Conservation (phyloP, 371 early-diverging fungal species). For the Massospora cicadina region DNA sequence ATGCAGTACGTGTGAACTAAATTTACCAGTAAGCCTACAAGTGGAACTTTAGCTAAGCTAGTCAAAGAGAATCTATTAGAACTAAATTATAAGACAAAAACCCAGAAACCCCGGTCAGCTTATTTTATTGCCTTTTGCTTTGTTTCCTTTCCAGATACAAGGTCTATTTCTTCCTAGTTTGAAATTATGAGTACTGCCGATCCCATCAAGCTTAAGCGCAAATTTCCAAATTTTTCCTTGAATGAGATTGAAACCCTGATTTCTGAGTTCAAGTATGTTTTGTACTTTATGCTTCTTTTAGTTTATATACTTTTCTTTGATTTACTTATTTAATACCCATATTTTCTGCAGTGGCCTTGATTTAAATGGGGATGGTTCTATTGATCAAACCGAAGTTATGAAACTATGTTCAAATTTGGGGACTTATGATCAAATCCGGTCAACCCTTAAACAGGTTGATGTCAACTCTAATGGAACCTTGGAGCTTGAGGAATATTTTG, state of each 20-base stretch:
- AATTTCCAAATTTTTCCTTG: conserved; percentile 36
- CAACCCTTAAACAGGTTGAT: conserved; percentile 46
- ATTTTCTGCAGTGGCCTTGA: conserved; percentile 36
- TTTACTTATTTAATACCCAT: not conserved
- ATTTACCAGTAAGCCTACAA: too few relatives aligned
- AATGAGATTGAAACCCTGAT: conserved; percentile 38
- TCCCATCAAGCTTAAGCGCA: conserved; percentile 25
- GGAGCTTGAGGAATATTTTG: conserved; percentile 68
- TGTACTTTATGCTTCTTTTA: not conserved
- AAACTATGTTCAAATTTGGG: conserved; percentile 48
- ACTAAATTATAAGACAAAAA: too few relatives aligned
- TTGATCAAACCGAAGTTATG: conserved; percentile 53
- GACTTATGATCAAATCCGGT: conserved; percentile 60
- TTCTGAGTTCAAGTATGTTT: conserved; percentile 37
- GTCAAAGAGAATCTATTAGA: too few relatives aligned
- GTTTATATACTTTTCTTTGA: not conserved
- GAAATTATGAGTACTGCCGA: conserved; percentile 6
- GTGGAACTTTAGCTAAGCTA: too few relatives aligned
- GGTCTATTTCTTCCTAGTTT: too few relatives aligned
- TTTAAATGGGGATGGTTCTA: conserved; percentile 49
- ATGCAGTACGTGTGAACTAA: too few relatives aligned
- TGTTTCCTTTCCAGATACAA: too few relatives aligned
- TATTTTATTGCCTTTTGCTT: too few relatives aligned
- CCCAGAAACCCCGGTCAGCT: too few relatives aligned
- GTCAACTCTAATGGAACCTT: conserved; percentile 52